Evolutionary conservation across 257 asterid genomes (phyloP).

Genomic region (Hygrophila difformis): DNA sequence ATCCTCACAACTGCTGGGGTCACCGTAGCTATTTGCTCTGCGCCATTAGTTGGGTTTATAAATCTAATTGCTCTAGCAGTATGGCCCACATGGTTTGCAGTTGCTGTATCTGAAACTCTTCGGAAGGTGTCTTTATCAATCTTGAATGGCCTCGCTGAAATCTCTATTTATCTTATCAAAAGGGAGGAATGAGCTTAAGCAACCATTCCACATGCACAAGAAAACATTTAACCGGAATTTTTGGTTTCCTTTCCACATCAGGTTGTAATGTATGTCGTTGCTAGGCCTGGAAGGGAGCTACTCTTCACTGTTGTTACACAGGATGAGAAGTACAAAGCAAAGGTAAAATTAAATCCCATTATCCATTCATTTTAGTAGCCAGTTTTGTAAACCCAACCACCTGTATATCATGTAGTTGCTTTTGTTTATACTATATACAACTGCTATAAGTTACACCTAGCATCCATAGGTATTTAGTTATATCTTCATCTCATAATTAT

Average conservation of each 20-base stretch:
- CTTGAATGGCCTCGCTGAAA: no score
- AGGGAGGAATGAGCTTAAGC: background rate
- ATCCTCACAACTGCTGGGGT: conserved; percentile 83
- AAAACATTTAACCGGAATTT: background rate
- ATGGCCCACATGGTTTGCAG: conserved; percentile 94
- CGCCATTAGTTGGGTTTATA: conserved; percentile 68
- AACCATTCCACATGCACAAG: background rate
- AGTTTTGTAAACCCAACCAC: no score
- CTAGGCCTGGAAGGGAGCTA: conserved; percentile 95
- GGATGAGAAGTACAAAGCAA: conserved; percentile 98
- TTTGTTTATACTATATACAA: no score
- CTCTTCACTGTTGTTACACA: conserved; percentile 86
- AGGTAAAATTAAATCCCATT: no score
- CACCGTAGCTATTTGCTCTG: conserved; percentile 66
- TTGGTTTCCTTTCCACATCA: conserved; percentile 22
- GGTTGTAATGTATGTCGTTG: conserved; percentile 80
- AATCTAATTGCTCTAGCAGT: conserved; percentile 79
- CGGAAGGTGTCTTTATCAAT: conserved; percentile 51
- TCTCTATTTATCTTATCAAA: background rate
- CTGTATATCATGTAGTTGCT: no score
- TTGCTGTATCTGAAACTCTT: conserved; percentile 77
- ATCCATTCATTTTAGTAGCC: no score
- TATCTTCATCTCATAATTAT: background rate
- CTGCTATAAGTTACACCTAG: no score
- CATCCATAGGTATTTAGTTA: no score